Conservation (phyloP, 2,329 filamentous ascomycete genomes). For the Phyllosticta citriasiana region DNA sequence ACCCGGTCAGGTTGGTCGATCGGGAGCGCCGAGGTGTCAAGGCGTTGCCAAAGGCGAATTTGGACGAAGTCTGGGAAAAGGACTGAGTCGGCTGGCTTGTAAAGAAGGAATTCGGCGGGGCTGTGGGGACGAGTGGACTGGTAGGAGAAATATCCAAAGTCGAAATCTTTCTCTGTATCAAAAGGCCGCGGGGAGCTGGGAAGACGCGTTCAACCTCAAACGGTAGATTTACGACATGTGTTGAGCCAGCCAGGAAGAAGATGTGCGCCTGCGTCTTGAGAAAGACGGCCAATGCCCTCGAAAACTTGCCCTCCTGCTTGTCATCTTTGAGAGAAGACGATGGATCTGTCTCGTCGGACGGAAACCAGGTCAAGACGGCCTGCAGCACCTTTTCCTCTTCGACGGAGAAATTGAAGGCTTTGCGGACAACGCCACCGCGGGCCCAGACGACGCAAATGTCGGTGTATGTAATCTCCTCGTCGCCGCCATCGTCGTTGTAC, state of each 20-base stretch:
- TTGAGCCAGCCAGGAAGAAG: slow-evolving; percentile 80
- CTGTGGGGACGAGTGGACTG: slow-evolving; percentile 37
- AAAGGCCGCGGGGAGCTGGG: slow-evolving; percentile 68
- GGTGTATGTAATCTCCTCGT: slow-evolving; percentile 63
- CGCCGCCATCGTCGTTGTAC: slow-evolving; percentile 33
- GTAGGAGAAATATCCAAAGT: slow-evolving; percentile 30
- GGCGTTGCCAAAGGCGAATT: slow-evolving; percentile 12
- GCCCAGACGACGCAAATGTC: slow-evolving; percentile 78
- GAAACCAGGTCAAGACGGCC: slow-evolving; percentile 76
- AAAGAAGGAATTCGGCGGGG: slow-evolving; percentile 75
- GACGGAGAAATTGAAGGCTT: slow-evolving; percentile 74
- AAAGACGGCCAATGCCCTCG: slow-evolving; percentile 70
- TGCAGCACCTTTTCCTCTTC: slow-evolving; percentile 83
- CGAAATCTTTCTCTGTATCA: slow-evolving; percentile 72
- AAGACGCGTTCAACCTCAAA: slow-evolving; percentile 88
- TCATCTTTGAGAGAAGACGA: slow-evolving; percentile 16
- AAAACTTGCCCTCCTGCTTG: slow-evolving; percentile 16
- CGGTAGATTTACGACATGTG: slow-evolving; percentile 82
- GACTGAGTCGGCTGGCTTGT: slow-evolving; percentile 29
- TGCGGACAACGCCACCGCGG: slow-evolving; percentile 71
- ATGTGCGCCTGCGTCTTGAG: slow-evolving; percentile 89
- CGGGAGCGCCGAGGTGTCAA: slow-evolving; percentile 16
- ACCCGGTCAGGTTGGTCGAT: slow-evolving; percentile 16
- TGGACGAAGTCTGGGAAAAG: slow-evolving; percentile 2
- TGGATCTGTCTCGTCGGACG: slow-evolving; percentile 29